Evolutionary conservation across 164 flowering plant species (phyloP), one percentile per base, ranked within the genome.

Genomic region (Brasenia schreberi): DNA sequence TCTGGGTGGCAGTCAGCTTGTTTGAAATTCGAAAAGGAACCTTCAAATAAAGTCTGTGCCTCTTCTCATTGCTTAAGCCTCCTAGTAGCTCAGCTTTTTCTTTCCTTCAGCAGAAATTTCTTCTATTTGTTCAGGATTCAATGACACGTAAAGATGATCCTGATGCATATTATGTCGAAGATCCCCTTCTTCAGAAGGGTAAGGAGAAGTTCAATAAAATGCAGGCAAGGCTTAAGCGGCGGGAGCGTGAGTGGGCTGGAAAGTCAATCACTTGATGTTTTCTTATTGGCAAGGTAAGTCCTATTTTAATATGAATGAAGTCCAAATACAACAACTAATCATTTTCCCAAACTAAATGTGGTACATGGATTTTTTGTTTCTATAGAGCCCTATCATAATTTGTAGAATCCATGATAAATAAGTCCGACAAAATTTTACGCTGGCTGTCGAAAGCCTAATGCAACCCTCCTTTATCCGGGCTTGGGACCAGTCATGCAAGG

Each of bases 131-230:
- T 10, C 90, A 94, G 98, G 87, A 85, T 73, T 76, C 74, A 63
- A 94, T 94, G 99, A 72, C 90, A 53, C 88, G 99, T 19, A 89
- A 73, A 5, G 83, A 89, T 6, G 88, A 88, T 62, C 85, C 86
- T 0, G 78, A 91, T 68, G 89, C 83, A 63, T 91, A 91, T 73
- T 87, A 79, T 58, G 92, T 94, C 61, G 80, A 75, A 19, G 99
- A 94, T 77, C 99, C 99, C 68, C 95, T 94, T 71, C 65, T 94
- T 70, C 96, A 89, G 82, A 88, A 91, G 74, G 99, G 99, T 39
- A 94, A 91, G 78, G 89, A 94, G 77, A 94, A 94, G 72, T 91
- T 94, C 82, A 94, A 94, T 77, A 79, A 64, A 73, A 88, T 87
- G 94, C 90, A 84, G 73, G 99, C 99, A 63, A 94, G 87, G 77